Percentiles rank a stretch among this genome's conserved stretches.
Evolutionary conservation across 768 basidiomycete species (phyloP).

Genomic region (Suillus variegatus): DNA sequence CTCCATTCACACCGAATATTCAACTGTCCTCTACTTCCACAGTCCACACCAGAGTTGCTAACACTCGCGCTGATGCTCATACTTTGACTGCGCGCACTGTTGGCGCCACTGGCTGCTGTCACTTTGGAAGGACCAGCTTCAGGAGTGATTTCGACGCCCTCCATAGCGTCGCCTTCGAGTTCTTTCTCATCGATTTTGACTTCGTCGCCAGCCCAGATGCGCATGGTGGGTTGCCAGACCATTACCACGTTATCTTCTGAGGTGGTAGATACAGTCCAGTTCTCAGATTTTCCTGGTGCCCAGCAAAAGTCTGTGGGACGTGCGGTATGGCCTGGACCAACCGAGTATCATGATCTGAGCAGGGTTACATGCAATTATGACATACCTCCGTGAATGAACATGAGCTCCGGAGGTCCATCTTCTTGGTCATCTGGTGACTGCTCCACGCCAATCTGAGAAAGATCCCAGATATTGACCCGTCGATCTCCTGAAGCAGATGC

Average conservation of each 20-base stretch:
- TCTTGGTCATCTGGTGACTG: conserved; percentile 98
- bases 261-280: conserved; percentile 84
- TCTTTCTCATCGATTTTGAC: conserved; percentile 84
- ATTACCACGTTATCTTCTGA: conserved; percentile 97
- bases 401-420: conserved; percentile 94
- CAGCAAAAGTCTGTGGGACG: conserved; percentile 94
- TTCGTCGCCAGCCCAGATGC: conserved; percentile 90
- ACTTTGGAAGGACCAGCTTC: conserved; percentile 28
- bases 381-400: conserved; percentile 94
- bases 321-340: conserved; percentile 70
- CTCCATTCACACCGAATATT: conserved; percentile 13
- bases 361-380: conserved; percentile 12
- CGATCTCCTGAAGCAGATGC: conserved; percentile 95
- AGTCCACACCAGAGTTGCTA: conserved; percentile 54
- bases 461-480: conserved; percentile 93
- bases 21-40: conserved; percentile 33
- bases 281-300: conserved; percentile 82
- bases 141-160: conserved; percentile 58
- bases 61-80: conserved; percentile 59
- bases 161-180: conserved; percentile 79
- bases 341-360: conserved; percentile 11
- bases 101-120: conserved; percentile 29
- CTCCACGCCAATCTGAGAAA: conserved; percentile 88
- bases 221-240: conserved; percentile 97
- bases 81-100: conserved; percentile 55